Conservation (phyloP, 495 filamentous ascomycete species). For the Aspergillus ellipticus region DNA sequence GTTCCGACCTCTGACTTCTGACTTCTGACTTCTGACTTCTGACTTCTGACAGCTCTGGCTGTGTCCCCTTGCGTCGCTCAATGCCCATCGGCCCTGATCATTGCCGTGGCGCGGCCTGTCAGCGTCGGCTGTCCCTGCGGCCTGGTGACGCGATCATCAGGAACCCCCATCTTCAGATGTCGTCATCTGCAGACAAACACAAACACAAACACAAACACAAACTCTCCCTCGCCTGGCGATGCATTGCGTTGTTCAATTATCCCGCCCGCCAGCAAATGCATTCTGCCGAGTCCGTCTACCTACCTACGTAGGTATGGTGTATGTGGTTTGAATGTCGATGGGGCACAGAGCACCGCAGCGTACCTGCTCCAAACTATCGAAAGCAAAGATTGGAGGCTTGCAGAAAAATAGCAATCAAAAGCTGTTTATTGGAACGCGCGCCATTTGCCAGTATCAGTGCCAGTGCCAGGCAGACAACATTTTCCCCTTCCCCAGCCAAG, state of each 20-base stretch:
- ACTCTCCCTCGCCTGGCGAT: not conserved
- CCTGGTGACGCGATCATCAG: too few relatives aligned
- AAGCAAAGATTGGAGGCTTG: constrained; percentile 13
- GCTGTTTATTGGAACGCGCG: constrained; percentile 6
- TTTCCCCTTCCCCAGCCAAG: not conserved
- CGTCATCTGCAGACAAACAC: too few relatives aligned
- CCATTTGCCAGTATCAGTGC: not conserved
- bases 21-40: constrained; percentile 14
- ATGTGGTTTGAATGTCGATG: not conserved
- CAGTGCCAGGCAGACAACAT: not conserved
- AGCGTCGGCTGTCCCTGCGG: too few relatives aligned
- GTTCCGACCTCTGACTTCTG: constrained; percentile 9
- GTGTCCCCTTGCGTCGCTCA: constrained; percentile 12
- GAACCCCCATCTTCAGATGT: not conserved
- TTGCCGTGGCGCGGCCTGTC: constrained; percentile 5
- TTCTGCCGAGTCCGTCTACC: not conserved
- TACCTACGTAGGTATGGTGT: too few relatives aligned
- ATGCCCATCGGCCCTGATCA: too few relatives aligned
- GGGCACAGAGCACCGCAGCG: not conserved
- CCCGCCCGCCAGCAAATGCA: not conserved
- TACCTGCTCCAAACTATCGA: constrained; percentile 9
- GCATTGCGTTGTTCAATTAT: not conserved
- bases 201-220: too few relatives aligned
- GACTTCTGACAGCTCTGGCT: constrained; percentile 15
- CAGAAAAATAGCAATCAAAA: constrained; percentile 9